These are phyloP conservation scores for Aquilaria malaccensis DNA, from an alignment of 345 rosid genomes.

Conservation along the genomic window DNA sequence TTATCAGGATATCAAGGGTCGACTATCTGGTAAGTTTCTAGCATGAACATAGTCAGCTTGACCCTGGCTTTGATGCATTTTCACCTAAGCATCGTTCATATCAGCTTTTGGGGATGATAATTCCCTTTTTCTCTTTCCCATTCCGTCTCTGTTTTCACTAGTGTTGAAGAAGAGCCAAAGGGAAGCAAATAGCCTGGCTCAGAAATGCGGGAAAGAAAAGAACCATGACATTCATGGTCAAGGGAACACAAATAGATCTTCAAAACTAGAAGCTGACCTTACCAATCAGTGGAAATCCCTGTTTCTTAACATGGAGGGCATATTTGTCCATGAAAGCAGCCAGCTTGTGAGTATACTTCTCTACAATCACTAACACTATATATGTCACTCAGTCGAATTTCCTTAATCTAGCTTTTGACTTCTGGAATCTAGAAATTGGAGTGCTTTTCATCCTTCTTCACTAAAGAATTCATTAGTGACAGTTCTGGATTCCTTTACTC, in stretches of 20 bases:
- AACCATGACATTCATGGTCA: constrained; percentile 25
- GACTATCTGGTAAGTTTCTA: constrained; percentile 47
- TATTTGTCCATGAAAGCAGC: constrained; percentile 51
- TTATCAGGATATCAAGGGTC: constrained; percentile 84
- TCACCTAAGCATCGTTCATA: constrained; percentile 1
- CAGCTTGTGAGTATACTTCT: constrained; percentile 59
- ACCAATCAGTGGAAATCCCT: constrained; percentile 73
- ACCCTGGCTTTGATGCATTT: background rate
- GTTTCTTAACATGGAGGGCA: constrained; percentile 74
- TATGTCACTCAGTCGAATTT: background rate
- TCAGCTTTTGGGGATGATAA: background rate
- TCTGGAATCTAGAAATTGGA: background rate
- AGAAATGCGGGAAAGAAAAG: constrained; percentile 39
- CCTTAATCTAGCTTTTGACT: background rate
- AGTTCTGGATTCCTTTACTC: background rate
- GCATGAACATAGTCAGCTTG: background rate
- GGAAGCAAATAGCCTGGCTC: constrained; percentile 51
- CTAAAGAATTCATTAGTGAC: too few species aligned
- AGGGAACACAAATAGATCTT: constrained; percentile 31
- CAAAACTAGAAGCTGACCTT: constrained; percentile 49
- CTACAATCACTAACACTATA: background rate
- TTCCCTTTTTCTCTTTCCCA: background rate
- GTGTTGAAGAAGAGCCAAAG: constrained; percentile 82
- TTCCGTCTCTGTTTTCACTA: constrained; percentile 10
- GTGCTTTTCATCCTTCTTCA: background rate